These are phyloP conservation scores for Glonium stellatum DNA, from an alignment of 495 filamentous ascomycete genomes.

Conservation along the genomic window DNA sequence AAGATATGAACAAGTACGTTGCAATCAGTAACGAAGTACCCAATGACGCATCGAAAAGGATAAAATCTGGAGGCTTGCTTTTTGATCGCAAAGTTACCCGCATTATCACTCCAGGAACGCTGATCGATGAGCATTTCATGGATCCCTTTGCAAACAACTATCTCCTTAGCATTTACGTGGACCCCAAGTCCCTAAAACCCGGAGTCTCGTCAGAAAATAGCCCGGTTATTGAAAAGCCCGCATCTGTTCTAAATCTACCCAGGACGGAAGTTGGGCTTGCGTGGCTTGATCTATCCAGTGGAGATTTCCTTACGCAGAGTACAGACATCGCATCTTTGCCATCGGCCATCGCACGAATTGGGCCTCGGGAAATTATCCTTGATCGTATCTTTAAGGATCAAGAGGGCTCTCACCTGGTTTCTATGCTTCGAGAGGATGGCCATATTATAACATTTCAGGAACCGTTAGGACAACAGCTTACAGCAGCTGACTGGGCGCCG, in stretches of 20 bases:
- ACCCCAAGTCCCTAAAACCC: constrained; percentile 30
- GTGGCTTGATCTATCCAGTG: constrained; percentile 93
- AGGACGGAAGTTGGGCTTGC: constrained; percentile 64
- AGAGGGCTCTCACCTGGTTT: constrained; percentile 31
- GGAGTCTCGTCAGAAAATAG: constrained; percentile 25
- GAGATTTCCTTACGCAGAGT: constrained; percentile 82
- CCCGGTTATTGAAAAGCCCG: constrained; percentile 28
- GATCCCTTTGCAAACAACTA: constrained; percentile 90
- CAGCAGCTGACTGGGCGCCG: constrained; percentile 60
- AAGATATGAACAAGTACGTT: constrained; percentile 83
- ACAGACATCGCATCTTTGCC: constrained; percentile 64
- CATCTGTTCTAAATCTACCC: constrained; percentile 22
- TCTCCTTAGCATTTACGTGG: constrained; percentile 65
- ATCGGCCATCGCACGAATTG: constrained; percentile 73
- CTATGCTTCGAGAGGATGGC: constrained; percentile 46
- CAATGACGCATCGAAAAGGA: constrained; percentile 56
- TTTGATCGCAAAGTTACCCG: constrained; percentile 80
- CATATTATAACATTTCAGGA: constrained; percentile 52
- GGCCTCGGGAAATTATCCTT: constrained; percentile 77
- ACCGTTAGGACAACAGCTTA: constrained; percentile 40
- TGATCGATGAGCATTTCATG: constrained; percentile 97
- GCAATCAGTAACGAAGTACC: constrained; percentile 91
- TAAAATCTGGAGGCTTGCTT: constrained; percentile 64
- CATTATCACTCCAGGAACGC: constrained; percentile 85
- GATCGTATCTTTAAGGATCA: constrained; percentile 37